A percentile compares a stretch with the other conserved stretches of the same genome.
phyloP scores from a whole-genome alignment of 225 moss, liverwort and hornwort species.

The Lunularia cruciata region DNA sequence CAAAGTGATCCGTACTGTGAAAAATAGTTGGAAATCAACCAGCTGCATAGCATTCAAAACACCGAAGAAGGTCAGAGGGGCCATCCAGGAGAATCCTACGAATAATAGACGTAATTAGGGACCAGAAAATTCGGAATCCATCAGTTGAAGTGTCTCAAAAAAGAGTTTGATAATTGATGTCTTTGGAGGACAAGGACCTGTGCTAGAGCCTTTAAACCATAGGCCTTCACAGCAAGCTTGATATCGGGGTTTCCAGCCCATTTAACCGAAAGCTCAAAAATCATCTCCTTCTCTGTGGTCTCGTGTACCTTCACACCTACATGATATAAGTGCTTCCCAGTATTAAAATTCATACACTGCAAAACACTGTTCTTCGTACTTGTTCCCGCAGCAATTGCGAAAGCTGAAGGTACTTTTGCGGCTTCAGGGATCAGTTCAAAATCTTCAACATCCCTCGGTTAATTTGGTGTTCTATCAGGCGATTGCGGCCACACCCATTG shows the following conservation, averaged over 20 bases:
- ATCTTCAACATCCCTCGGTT: no score
- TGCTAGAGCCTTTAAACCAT: conserved; percentile 82
- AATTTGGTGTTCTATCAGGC: no score
- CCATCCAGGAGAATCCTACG: neutral
- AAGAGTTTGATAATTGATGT: no score
- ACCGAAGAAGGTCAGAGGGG: neutral
- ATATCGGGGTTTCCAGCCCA: conserved; percentile 97
- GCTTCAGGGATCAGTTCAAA: no score
- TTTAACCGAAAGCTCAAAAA: conserved; percentile 88
- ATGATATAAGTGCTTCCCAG: no score
- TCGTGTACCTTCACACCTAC: conserved; percentile 94
- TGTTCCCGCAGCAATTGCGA: no score
- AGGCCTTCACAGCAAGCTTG: conserved; percentile 87
- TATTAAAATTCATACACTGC: no score
- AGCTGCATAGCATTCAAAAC: conserved; percentile 41
- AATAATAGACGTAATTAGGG: neutral
- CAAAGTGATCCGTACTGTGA: conserved; percentile 80
- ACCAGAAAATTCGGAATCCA: neutral
- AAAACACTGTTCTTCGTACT: no score
- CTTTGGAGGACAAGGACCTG: conserved; percentile 51
- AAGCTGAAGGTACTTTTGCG: no score
- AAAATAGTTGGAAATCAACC: conserved; percentile 92
- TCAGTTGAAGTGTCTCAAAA: no score
- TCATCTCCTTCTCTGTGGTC: conserved; percentile 90
- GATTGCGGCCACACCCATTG: no score